Conservation (phyloP, 495 filamentous ascomycete species). For the Neurospora sp. region DNA sequence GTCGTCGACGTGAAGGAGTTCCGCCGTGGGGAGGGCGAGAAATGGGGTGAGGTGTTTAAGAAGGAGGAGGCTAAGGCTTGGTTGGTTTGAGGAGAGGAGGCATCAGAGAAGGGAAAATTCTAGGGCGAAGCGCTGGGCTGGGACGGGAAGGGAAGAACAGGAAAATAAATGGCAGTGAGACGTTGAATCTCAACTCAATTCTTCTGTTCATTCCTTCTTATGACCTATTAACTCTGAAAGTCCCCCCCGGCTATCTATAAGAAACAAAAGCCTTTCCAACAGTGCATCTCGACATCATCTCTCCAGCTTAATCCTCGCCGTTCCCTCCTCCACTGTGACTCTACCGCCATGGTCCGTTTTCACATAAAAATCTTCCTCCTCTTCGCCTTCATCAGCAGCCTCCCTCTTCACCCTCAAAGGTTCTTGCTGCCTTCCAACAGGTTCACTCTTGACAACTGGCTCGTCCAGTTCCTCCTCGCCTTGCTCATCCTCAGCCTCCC, state of each 20-base stretch:
- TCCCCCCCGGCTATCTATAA: neutral
- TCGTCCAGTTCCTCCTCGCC: neutral
- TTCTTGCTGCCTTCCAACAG: neutral
- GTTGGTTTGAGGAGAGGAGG: conserved; percentile 5
- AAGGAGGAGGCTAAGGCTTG: conserved; percentile 12
- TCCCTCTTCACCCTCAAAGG: neutral
- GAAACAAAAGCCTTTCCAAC: neutral
- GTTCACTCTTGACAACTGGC: neutral
- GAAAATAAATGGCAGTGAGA: neutral
- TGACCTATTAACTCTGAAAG: neutral
- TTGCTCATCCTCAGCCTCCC: neutral
- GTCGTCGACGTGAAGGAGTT: conserved; percentile 24
- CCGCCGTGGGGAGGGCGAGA: conserved; percentile 19
- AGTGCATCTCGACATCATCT: neutral
- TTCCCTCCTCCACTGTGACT: neutral
- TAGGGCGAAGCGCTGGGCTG: neutral
- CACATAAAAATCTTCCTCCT: neutral
- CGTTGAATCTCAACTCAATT: neutral
- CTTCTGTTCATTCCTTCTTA: neutral
- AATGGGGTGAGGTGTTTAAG: conserved; percentile 26
- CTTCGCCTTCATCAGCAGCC: neutral
- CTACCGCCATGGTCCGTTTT: neutral
- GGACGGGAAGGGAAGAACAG: neutral
- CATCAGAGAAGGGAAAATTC: neutral
- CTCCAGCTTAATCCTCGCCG: neutral